Evolutionary conservation across 2,329 filamentous ascomycete species (phyloP).

Genomic region (Fusarium lyarnte): DNA sequence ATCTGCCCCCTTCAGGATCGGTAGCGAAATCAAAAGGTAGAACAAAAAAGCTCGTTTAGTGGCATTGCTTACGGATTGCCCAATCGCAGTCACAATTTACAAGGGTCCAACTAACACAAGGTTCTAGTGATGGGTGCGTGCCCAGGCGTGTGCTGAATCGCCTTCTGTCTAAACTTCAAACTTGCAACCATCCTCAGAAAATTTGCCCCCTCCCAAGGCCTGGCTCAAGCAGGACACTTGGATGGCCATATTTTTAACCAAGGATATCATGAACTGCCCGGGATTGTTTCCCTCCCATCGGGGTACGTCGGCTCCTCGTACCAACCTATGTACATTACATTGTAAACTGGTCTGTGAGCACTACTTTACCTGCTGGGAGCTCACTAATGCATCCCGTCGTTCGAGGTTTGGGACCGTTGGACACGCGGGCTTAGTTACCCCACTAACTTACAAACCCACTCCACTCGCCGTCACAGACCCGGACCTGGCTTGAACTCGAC

Average conservation of each 20-base stretch:
- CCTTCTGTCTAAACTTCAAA: slow-evolving; percentile 10
- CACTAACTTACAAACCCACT: slow-evolving; percentile 29
- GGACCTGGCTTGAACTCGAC: slow-evolving; percentile 36
- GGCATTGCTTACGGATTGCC: slow-evolving; percentile 7
- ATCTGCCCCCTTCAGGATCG: slow-evolving; percentile 1
- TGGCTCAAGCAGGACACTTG: not conserved
- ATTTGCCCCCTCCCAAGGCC: slow-evolving; percentile 2
- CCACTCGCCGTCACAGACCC: slow-evolving; percentile 34
- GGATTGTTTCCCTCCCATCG: not conserved
- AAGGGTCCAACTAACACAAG: slow-evolving; percentile 24
- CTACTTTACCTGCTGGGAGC: not conserved
- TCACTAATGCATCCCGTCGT: slow-evolving; percentile 28
- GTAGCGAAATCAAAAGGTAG: slow-evolving; percentile 10
- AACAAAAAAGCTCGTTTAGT: slow-evolving; percentile 16
- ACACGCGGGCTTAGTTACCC: slow-evolving; percentile 21
- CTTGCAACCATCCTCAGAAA: slow-evolving; percentile 7
- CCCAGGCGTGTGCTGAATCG: slow-evolving; percentile 16
- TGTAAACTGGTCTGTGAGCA: slow-evolving; percentile 16
- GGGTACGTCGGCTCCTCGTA: slow-evolving; percentile 42
- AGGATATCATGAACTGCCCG: not conserved
- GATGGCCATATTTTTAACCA: not conserved
- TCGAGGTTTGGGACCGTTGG: slow-evolving; percentile 32
- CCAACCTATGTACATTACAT: not conserved
- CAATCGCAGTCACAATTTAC: slow-evolving; percentile 14
- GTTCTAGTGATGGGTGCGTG: slow-evolving; percentile 26